Base-by-base conservation (phyloP, 768 basidiomycete genomes). In the Leccinum broughii region DNA sequence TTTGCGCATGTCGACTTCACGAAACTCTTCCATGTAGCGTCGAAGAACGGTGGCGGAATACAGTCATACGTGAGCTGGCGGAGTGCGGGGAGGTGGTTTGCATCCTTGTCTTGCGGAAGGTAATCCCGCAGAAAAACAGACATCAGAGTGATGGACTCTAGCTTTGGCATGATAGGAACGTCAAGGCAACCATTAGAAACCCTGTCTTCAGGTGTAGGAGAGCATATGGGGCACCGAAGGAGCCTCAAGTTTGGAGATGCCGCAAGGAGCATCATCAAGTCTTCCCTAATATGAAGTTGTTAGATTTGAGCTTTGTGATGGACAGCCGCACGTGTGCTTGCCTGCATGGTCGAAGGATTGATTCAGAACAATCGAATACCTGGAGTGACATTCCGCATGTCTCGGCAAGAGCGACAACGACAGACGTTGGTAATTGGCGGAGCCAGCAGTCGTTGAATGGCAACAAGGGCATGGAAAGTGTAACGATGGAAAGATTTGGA, bases 61-160 rank as follows among this genome's bases (percentile, higher is more conserved):
- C 72, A 72, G 39, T 72, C 72, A n/a, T 73, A 72, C 11, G 66
- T 69, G 32, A 73, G 70, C 44, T 69, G 67, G 37, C 72, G 66
- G 41, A 73, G 70, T 30, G 72, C 67, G 34, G 71, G 70, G 39
- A 73, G 56, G 34, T 65, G 68, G 50, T 73, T 73, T 41, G 58
- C 62, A 34, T 66, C 59, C 41, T 67, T 72, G 41, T 73, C 56
- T 41, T 66, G 62, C 2, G 70, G 72, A 41, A 73, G 70, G 35
- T 72, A 73, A 59, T 72, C 72, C 15, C 68, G 70, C 22, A 72
- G 41, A 46, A 72, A 72, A 57, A 72, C 62, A 20, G 70, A 73
- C 62, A 60, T 64, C 6, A 73, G 54, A 30, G 66, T 64, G 50
- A 72, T 56, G 37, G 70, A 71, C 44, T 69, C 66, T 7, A 72